Conservation (phyloP, 106 monocot genomes). For the Dendrobium catenatum region DNA sequence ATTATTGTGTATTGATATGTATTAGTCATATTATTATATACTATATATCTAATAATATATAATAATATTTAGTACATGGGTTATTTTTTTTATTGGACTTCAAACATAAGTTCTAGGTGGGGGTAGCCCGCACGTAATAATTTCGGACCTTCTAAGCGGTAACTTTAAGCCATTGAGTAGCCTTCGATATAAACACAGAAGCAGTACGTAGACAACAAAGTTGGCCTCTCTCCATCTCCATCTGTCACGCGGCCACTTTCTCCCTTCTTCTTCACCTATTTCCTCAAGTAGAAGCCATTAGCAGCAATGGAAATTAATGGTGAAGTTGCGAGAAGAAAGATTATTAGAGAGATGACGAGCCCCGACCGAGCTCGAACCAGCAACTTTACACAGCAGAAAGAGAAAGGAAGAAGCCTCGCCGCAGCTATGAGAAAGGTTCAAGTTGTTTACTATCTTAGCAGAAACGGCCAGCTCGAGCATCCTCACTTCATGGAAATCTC, state of each 20-base stretch:
- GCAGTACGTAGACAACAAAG: too few relatives aligned
- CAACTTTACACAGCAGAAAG: not conserved
- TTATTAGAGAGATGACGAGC: slow-evolving; percentile 33
- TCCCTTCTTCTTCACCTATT: not conserved
- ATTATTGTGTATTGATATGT: too few relatives aligned
- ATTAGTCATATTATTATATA: too few relatives aligned
- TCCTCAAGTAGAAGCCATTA: not conserved
- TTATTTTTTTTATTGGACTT: too few relatives aligned
- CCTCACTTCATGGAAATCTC: slow-evolving; percentile 92
- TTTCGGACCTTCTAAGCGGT: too few relatives aligned
- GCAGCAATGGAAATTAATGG: slow-evolving; percentile 15
- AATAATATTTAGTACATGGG: too few relatives aligned
- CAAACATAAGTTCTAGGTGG: too few relatives aligned
- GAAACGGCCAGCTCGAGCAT: slow-evolving; percentile 94
- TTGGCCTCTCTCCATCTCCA: too few relatives aligned
- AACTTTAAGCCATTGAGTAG: too few relatives aligned
- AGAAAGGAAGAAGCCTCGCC: slow-evolving; percentile 1
- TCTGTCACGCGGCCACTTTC: not conserved
- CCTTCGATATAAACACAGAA: too few relatives aligned
- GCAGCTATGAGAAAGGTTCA: slow-evolving; percentile 41
- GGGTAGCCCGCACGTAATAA: too few relatives aligned
- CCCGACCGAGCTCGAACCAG: slow-evolving; percentile 31
- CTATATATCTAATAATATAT: too few relatives aligned
- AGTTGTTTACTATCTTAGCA: slow-evolving; percentile 71
- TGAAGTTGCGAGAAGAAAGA: slow-evolving; percentile 13